Evolutionary conservation across 2,329 filamentous ascomycete genomes (phyloP).

Genomic region (Epichloe sibirici): DNA sequence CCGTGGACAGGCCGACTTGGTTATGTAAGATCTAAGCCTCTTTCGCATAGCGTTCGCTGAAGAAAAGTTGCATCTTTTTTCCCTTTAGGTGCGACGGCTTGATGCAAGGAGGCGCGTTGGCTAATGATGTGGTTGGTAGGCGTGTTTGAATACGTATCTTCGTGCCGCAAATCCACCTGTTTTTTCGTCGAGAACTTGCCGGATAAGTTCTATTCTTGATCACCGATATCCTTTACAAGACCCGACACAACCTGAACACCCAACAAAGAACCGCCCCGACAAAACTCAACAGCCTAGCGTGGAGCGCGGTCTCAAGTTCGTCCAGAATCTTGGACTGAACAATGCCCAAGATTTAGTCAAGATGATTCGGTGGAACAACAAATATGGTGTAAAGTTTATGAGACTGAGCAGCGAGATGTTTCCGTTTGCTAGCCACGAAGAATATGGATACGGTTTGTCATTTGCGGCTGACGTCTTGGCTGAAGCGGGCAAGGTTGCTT

Average conservation of each 20-base stretch:
- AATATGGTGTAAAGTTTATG: constrained; percentile 85
- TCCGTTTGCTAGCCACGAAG: constrained; percentile 80
- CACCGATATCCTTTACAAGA: constrained; percentile 73
- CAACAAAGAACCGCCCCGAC: constrained; percentile 78
- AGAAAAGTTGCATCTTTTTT: not conserved
- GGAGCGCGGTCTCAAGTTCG: constrained; percentile 55
- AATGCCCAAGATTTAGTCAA: constrained; percentile 77
- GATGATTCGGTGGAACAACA: constrained; percentile 85
- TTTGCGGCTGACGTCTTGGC: constrained; percentile 71
- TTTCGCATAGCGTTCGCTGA: not conserved
- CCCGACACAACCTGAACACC: constrained; percentile 62
- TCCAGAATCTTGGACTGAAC: constrained; percentile 65
- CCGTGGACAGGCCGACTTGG: constrained; percentile 85
- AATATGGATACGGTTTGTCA: constrained; percentile 74
- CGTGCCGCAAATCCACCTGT: constrained; percentile 70
- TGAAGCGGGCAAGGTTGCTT: constrained; percentile 65
- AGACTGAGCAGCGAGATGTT: constrained; percentile 94
- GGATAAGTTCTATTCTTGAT: constrained; percentile 80
- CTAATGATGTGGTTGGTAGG: constrained; percentile 30
- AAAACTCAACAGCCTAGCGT: constrained; percentile 54
- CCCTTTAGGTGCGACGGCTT: not conserved
- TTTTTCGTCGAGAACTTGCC: constrained; percentile 83
- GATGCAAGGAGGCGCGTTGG: not conserved
- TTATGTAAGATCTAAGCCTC: constrained; percentile 49
- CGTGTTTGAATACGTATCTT: constrained; percentile 86